These are phyloP conservation scores for Microascus cirrosus DNA, from an alignment of 2,329 filamentous ascomycete genomes.

Conservation along the genomic window DNA sequence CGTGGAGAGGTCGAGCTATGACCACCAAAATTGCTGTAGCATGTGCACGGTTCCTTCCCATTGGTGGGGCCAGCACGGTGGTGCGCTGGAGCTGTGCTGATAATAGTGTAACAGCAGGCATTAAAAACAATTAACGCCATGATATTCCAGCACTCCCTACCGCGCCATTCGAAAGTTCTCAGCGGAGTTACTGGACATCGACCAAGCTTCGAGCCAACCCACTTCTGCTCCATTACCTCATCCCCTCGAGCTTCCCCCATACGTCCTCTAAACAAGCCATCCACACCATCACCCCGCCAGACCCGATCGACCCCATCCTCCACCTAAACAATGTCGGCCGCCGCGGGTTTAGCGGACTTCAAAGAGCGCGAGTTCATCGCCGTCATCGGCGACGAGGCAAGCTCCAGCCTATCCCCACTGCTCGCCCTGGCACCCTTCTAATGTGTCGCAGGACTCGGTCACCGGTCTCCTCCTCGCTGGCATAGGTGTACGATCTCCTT, in stretches of 20 bases:
- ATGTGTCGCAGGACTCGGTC: slow-evolving; percentile 67
- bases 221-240: not conserved
- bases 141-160: not conserved
- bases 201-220: not conserved
- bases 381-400: slow-evolving; percentile 93
- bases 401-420: slow-evolving; percentile 6
- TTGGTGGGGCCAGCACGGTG: not conserved
- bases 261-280: not conserved
- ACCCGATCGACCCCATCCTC: not conserved
- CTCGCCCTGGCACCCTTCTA: slow-evolving; percentile 8
- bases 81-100: no score
- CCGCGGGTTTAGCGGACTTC: slow-evolving; percentile 42
- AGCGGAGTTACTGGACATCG: not conserved
- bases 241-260: not conserved
- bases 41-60: not conserved
- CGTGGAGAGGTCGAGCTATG: not conserved
- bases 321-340: slow-evolving; percentile 25
- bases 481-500: slow-evolving; percentile 58
- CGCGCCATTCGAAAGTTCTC: not conserved
- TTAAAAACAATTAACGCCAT: no score
- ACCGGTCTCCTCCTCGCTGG: slow-evolving; percentile 91
- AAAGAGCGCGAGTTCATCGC: slow-evolving; percentile 93
- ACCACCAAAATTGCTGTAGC: not conserved
- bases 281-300: not conserved
- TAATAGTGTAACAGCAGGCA: no score